A percentile compares a stretch with the other conserved stretches of the same genome.
Evolutionary conservation across 1,284 basidiomycete species (phyloP).

Genomic region (Ceratobasidium sp.): DNA sequence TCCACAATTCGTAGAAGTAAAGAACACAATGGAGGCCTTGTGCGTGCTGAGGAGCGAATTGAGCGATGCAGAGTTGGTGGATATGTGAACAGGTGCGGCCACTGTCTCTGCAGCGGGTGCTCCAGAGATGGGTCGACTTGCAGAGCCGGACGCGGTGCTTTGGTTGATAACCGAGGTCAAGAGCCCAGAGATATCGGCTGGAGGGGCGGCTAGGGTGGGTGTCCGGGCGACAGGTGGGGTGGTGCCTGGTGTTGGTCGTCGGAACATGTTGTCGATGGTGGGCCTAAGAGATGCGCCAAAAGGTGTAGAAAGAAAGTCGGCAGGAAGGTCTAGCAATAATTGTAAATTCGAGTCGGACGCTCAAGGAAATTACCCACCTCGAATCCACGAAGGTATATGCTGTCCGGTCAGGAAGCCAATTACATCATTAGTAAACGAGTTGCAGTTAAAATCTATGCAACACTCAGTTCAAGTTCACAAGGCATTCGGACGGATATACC

Average conservation of each 20-base stretch:
- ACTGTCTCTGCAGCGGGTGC: constrained; percentile 59
- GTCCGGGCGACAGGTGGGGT: constrained; percentile 50
- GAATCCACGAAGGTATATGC: constrained; percentile 83
- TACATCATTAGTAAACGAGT: constrained; percentile 90
- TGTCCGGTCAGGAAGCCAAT: constrained; percentile 85
- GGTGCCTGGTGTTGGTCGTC: constrained; percentile 60
- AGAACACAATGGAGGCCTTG: constrained; percentile 69
- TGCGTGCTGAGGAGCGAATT: constrained; percentile 64
- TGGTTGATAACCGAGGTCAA: constrained; percentile 34
- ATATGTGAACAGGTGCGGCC: constrained; percentile 71
- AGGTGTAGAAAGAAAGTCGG: constrained; percentile 90
- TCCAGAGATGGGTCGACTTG: neutral
- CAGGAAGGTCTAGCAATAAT: constrained; percentile 74
- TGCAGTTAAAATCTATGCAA: constrained; percentile 83
- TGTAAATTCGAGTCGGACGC: neutral
- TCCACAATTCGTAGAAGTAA: constrained; percentile 70
- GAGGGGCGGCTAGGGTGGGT: constrained; percentile 51
- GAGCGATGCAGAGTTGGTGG: constrained; percentile 69
- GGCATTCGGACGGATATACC: constrained; percentile 60
- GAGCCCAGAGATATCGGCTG: constrained; percentile 55
- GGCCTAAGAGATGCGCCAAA: constrained; percentile 89
- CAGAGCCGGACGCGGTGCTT: constrained; percentile 12
- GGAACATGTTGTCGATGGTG: constrained; percentile 89
- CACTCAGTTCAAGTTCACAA: constrained; percentile 24
- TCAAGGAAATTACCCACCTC: constrained; percentile 60